phyloP scores from a whole-genome alignment of 306 rosid genomes.

The Malus sylvestris region DNA sequence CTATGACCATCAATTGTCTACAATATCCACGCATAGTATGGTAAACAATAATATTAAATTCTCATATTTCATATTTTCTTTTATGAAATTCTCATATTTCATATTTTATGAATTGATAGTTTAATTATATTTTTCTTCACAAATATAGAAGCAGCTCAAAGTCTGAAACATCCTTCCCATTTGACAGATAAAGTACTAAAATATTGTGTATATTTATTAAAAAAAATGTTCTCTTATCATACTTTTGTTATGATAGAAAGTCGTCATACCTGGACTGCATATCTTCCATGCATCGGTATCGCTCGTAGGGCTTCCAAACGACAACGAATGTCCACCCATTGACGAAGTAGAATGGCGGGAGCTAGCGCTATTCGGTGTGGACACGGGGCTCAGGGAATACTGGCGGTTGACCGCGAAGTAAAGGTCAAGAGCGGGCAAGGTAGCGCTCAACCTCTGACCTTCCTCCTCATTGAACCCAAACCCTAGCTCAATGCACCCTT shows the following conservation, averaged over 20 bases:
- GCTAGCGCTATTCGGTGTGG: conserved; percentile 49
- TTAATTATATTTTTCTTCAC: too few species aligned
- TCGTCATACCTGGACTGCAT: conserved; percentile 58
- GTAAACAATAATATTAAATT: too few species aligned
- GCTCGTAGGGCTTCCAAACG: conserved; percentile 39
- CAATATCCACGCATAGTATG: not conserved
- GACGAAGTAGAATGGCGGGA: conserved; percentile 30
- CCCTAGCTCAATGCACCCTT: conserved; percentile 79
- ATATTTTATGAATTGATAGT: too few species aligned
- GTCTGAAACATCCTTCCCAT: too few species aligned
- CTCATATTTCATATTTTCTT: too few species aligned
- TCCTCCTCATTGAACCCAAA: conserved; percentile 91
- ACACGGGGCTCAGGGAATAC: conserved; percentile 36
- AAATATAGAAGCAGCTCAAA: too few species aligned
- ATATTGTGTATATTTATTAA: too few species aligned
- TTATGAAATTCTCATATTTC: too few species aligned
- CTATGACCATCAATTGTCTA: not conserved
- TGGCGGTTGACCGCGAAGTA: conserved; percentile 87
- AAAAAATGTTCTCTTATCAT: too few species aligned
- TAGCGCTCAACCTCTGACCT: conserved; percentile 58
- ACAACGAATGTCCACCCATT: conserved; percentile 38
- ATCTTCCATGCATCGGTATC: conserved; percentile 76
- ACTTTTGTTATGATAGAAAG: too few species aligned
- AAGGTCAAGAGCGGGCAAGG: conserved; percentile 89
- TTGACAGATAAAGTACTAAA: too few species aligned